Evolutionary conservation across 2,329 filamentous ascomycete species (phyloP), one percentile per base, ranked within the genome.

Genomic region (Ophiostoma sp.): DNA sequence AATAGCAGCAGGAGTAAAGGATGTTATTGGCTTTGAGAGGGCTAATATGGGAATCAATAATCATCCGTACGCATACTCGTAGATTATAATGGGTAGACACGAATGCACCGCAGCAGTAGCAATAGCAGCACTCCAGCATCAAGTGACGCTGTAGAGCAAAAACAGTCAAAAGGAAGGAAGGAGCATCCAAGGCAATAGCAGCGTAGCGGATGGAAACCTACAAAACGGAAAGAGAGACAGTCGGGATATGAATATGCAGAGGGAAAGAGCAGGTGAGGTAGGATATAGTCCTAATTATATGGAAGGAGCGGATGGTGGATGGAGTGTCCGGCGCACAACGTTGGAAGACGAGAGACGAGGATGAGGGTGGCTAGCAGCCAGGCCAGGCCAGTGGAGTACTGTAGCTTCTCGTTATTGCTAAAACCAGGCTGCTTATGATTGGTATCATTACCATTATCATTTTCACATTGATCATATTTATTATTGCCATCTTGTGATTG

Each of bases 241-340:
- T 7, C n/a, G 60, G 10, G n/a, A 39, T 48, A 33, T 20, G 13
- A 39, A 7, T 4, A 39, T 39, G 36, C 36, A 39, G 36, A 69
- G 36, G 11, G 67, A 65, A 48, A 31, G 67, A 57, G 44, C 44
- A 20, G 57, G 67, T 48, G 48, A 69, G 70, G 52, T 67, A 67
- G 62, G 67, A 69, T 71, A 62, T 54, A 62, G 11, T 62, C 13
- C 57, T 31, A 31, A 68, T 36, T 33, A 39, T 23, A 57, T 8
- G 62, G 67, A 70, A 65, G 48, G 67, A 62, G 57, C 41, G 48
- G 68, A 33, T 69, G 62, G 31, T 41, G 69, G 69, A 41, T 68
- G 69, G 23, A 39, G 54, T 68, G 69, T 35, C 36, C 65, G 69
- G 52, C 65, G 66, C 65, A n/a, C 64, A 35, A 57, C 20, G n/a